These are phyloP conservation scores for Kwoniella bestiolae DNA, from an alignment of 768 basidiomycete genomes.

Conservation along the genomic window DNA sequence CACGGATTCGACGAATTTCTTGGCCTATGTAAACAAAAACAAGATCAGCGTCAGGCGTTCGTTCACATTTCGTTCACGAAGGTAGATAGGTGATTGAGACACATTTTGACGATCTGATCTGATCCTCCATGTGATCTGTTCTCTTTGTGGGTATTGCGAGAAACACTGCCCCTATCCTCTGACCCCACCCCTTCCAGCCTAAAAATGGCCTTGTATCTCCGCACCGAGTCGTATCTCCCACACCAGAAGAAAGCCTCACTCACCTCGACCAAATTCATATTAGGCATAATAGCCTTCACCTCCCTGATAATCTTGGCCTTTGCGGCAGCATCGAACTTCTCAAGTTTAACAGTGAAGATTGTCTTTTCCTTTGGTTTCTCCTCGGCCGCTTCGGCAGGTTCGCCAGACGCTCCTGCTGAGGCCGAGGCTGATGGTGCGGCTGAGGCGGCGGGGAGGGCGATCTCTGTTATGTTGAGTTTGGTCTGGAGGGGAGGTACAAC, in stretches of 20 bases:
- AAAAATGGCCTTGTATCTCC: too few relatives aligned
- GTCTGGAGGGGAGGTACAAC: constrained; percentile 62
- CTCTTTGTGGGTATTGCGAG: too few relatives aligned
- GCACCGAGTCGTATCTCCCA: neutral
- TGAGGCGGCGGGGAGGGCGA: constrained; percentile 83
- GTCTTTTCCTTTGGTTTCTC: constrained; percentile 99
- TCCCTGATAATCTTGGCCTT: constrained; percentile 98
- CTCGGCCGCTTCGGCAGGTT: constrained; percentile 67
- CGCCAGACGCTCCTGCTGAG: constrained; percentile 63
- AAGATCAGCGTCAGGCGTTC: neutral
- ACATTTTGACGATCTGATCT: neutral
- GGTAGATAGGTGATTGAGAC: neutral
- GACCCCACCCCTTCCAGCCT: too few relatives aligned
- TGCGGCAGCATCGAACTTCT: constrained; percentile 85
- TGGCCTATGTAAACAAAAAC: constrained; percentile 67
- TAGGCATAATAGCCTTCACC: constrained; percentile 93
- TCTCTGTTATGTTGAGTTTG: constrained; percentile 94
- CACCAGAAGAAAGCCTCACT: constrained; percentile 54
- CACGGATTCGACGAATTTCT: constrained; percentile 96
- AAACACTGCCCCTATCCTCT: too few relatives aligned
- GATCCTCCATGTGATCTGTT: neutral
- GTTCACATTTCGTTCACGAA: neutral
- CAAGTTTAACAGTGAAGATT: constrained; percentile 90
- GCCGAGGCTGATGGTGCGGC: constrained; percentile 54
- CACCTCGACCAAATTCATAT: constrained; percentile 95